A percentile compares a stretch with the other conserved stretches of the same genome.
Evolutionary conservation across 768 basidiomycete genomes (phyloP).

Genomic region (Termitomyces sp.): DNA sequence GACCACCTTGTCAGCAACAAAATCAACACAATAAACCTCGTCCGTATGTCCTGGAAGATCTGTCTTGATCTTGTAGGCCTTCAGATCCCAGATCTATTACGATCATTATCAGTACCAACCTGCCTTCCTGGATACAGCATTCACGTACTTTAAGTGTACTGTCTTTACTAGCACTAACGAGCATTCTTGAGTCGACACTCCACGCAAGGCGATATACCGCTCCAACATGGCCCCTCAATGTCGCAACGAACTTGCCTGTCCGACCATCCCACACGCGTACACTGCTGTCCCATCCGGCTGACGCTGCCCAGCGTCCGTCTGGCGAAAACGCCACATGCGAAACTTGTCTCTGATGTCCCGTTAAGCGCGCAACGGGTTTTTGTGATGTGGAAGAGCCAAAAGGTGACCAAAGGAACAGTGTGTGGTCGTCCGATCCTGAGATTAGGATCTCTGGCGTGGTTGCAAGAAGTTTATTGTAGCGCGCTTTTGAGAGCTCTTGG

Average conservation of each 20-base stretch:
- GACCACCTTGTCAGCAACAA: conserved; percentile 98
- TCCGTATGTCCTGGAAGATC: conserved; percentile 96
- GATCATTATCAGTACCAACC: background rate
- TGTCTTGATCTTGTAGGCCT: conserved; percentile 90
- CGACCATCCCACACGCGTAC: conserved; percentile 90
- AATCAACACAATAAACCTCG: conserved; percentile 98
- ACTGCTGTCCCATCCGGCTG: conserved; percentile 85
- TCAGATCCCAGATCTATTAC: conserved; percentile 88
- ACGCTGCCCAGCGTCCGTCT: conserved; percentile 88
- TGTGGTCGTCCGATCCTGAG: conserved; percentile 97
- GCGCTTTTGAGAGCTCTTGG: conserved; percentile 65
- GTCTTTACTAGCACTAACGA: conserved; percentile 95
- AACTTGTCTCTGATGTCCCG: conserved; percentile 93
- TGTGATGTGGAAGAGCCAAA: conserved; percentile 15
- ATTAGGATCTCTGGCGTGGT: conserved; percentile 79
- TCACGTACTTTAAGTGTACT: conserved; percentile 83
- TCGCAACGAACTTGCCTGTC: conserved; percentile 85
- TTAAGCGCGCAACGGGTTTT: conserved; percentile 63
- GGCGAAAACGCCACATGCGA: conserved; percentile 94
- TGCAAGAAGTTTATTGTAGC: conserved; percentile 69
- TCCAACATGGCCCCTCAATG: conserved; percentile 87
- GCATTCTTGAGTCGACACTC: conserved; percentile 89
- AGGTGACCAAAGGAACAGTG: conserved; percentile 90
- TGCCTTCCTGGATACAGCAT: background rate
- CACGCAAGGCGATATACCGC: conserved; percentile 93